Evolutionary conservation across 2,329 filamentous ascomycete species (phyloP).

Genomic region (Talaromyces sp.): DNA sequence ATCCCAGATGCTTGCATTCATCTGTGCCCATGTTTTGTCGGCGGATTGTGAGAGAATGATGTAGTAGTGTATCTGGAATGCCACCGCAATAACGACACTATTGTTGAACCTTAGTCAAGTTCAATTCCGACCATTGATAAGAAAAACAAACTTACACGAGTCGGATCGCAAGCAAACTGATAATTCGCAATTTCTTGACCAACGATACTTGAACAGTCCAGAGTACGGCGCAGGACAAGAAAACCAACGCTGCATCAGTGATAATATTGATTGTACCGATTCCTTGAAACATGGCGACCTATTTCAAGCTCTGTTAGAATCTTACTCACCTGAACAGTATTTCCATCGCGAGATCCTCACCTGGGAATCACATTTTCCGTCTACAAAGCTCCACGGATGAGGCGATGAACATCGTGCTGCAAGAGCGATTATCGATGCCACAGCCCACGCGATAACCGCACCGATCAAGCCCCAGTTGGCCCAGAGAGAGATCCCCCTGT

Average conservation of each 20-base stretch:
- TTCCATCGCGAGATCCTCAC: conserved; percentile 3
- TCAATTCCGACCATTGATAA: too few species aligned
- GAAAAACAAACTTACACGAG: conserved; percentile 17
- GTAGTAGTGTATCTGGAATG: conserved; percentile 24
- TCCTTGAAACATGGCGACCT: conserved; percentile 20
- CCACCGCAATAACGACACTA: conserved; percentile 15
- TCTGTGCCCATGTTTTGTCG: conserved; percentile 22
- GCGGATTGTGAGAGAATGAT: conserved; percentile 6
- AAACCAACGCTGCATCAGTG: conserved; percentile 19
- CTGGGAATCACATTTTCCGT: conserved; percentile 21
- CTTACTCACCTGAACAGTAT: not conserved
- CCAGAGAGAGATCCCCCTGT: conserved; percentile 15
- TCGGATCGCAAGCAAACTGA: conserved; percentile 21
- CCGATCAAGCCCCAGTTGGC: conserved; percentile 21
- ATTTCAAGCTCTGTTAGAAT: not conserved
- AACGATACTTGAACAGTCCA: conserved; percentile 22
- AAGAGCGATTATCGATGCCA: conserved; percentile 23
- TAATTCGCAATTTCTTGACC: conserved; percentile 21
- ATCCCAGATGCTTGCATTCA: conserved; percentile 19
- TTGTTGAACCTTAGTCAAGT: not conserved
- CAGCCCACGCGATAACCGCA: conserved; percentile 21
- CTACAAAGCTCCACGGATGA: conserved; percentile 22
- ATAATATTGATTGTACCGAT: conserved; percentile 23
- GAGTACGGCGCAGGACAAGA: conserved; percentile 22
- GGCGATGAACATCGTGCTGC: conserved; percentile 23